Evolutionary conservation across 768 basidiomycete genomes (phyloP), one percentile per base, ranked within the genome.

Genomic region (Kwoniella botswanensis): DNA sequence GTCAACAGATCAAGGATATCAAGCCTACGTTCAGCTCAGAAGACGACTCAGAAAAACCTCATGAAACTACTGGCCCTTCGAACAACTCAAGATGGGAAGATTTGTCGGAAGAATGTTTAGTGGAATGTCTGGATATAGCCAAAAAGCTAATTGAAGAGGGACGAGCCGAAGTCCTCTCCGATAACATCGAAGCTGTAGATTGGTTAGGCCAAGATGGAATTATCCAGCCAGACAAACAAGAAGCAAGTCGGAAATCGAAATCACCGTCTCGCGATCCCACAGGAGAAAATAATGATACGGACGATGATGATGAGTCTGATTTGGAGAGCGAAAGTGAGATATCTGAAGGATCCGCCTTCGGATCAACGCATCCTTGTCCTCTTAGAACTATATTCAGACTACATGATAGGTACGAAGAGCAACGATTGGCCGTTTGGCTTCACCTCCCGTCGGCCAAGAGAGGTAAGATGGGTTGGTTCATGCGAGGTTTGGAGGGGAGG

Each of bases 341-440:
- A 18, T 54, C 63, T 6, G 67, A 72, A 29, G 66, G 66, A 17
- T 59, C 50, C 22, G 35, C 35, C 35, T 35, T 35, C 35, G 59
- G 62, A 42, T 17, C 56, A 10, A 63, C 69, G 6, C 67, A 75
- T 41, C 50, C 75, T 3, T 77, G 70, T 67, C 75, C 77, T 4
- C 65, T 80, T 12, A 54, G 72, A 22, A 63, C 72, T 6, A 69
- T 80, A 22, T 78, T 80, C 69, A 29, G 75, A 4, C 63, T 80
- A 22, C 74, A 78, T 63, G 79, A 78, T 62, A 57, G 79, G 35
- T 80, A 74, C 71, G 79, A 80, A 55, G 79, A 80, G 56, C 74
- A 76, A 55, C 53, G 77, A 46, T 65, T 80, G 29, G 79, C 79
- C 4, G 70, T 78, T 0, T 80, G 79, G 79, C 55, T 77, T 1